A percentile compares a stretch with the other conserved stretches of the same genome.
phyloP scores from a whole-genome alignment of 202 grass and related monocot genomes.

The Panicum virgatum region DNA sequence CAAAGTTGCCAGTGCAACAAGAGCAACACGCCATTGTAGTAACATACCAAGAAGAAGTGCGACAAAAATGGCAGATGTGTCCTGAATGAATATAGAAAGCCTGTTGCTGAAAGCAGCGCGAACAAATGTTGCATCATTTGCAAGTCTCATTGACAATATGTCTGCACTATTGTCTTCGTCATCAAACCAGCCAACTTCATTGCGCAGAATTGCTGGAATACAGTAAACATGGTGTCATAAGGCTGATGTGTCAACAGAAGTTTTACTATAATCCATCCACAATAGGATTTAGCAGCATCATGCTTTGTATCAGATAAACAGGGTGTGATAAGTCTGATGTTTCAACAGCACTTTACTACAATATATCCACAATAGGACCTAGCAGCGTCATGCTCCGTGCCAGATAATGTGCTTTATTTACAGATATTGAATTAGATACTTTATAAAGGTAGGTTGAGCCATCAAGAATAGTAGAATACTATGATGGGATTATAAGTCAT shows the following conservation, averaged over 20 bases:
- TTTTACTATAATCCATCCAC: constrained; percentile 12
- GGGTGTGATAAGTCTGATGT: constrained; percentile 25
- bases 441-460: not conserved
- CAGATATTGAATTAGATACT: not conserved
- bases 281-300: not conserved
- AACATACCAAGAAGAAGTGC: constrained; percentile 86
- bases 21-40: constrained; percentile 91
- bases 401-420: constrained; percentile 26
- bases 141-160: constrained; percentile 87
- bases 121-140: constrained; percentile 94
- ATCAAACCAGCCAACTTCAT: constrained; percentile 98
- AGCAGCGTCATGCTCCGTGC: not conserved
- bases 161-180: constrained; percentile 92
- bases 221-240: constrained; percentile 26
- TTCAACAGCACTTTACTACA: constrained; percentile 4
- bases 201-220: constrained; percentile 81
- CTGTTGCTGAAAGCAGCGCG: constrained; percentile 96
- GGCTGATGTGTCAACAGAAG: constrained; percentile 1
- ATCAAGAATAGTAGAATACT: not conserved
- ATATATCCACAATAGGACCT: constrained; percentile 1
- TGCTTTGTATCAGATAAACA: not conserved
- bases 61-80: constrained; percentile 78
- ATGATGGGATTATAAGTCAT: constrained; percentile 5
- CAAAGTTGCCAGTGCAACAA: constrained; percentile 80
- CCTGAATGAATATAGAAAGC: constrained; percentile 94